These are phyloP conservation scores for Arxiozyma telluris DNA, from an alignment of 1,139 yeast genomes.

Conservation along the genomic window DNA sequence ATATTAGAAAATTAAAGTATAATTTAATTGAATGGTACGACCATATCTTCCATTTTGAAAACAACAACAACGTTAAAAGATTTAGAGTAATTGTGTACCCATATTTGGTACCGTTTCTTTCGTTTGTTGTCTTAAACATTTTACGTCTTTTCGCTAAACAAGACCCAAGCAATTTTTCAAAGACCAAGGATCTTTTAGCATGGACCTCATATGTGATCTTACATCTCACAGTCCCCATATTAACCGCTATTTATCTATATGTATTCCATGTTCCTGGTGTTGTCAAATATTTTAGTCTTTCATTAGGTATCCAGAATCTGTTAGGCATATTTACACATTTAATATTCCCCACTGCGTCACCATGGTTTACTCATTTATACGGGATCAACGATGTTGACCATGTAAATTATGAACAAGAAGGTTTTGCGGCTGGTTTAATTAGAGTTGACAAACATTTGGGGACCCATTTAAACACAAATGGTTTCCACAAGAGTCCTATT, in stretches of 20 bases:
- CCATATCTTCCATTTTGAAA: conserved; percentile 16
- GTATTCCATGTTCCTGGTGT: conserved; percentile 61
- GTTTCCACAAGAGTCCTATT: conserved; percentile 58
- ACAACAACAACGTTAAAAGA: conserved; percentile 14
- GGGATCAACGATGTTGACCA: conserved; percentile 45
- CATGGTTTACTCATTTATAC: conserved; percentile 58
- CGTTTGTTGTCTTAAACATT: conserved; percentile 29
- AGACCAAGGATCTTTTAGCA: conserved; percentile 44
- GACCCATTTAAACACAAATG: conserved; percentile 51
- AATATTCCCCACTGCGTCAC: conserved; percentile 58
- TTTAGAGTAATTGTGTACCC: conserved; percentile 15
- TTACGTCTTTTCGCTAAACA: conserved; percentile 34
- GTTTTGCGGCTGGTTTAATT: conserved; percentile 62
- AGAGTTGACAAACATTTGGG: conserved; percentile 57
- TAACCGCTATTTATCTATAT: conserved; percentile 54
- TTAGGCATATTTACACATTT: conserved; percentile 54
- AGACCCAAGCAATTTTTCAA: conserved; percentile 26
- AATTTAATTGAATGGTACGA: conserved; percentile 24
- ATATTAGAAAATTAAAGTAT: conserved; percentile 12
- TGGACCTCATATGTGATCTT: conserved; percentile 54
- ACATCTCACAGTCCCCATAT: conserved; percentile 53
- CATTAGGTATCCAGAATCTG: conserved; percentile 52
- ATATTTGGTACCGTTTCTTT: conserved; percentile 20
- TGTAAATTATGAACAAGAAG: conserved; percentile 48
- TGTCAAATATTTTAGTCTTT: conserved; percentile 41